phyloP scores from a whole-genome alignment of 805 yeast genomes.

The Candida adriatica region DNA sequence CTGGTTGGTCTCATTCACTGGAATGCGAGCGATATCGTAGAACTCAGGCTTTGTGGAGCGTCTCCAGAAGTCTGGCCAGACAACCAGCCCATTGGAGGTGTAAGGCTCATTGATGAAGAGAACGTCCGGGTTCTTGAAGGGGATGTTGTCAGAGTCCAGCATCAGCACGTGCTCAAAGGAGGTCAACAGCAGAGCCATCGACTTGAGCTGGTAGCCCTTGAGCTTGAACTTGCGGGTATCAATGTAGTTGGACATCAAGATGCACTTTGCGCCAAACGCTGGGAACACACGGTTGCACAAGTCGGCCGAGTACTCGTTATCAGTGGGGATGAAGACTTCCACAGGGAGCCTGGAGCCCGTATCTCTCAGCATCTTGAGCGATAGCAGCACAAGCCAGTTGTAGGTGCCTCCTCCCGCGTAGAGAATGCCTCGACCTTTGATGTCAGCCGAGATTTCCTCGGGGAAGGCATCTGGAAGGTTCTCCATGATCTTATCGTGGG shows the following conservation, averaged over 20 bases:
- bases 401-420: conserved; percentile 72
- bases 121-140: conserved; percentile 42
- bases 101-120: conserved; percentile 32
- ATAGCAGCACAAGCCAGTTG: conserved; percentile 53
- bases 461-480: conserved; percentile 37
- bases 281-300: conserved; percentile 65
- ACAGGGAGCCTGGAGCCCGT: conserved; percentile 67
- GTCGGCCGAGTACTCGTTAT: conserved; percentile 63
- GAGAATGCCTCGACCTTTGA: conserved; percentile 54
- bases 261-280: conserved; percentile 56
- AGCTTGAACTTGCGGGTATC: conserved; percentile 36
- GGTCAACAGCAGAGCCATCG: conserved; percentile 69
- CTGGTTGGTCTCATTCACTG: conserved; percentile 27
- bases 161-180: conserved; percentile 69
- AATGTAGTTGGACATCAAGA: conserved; percentile 41
- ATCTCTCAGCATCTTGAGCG: conserved; percentile 49
- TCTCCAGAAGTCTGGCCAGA: conserved; percentile 72
- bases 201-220: conserved; percentile 60
- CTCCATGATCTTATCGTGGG: conserved; percentile 18
- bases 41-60: conserved; percentile 56
- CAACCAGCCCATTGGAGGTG: conserved; percentile 35
- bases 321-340: conserved; percentile 72
- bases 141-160: conserved; percentile 70
- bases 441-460: conserved; percentile 25
- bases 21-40: conserved; percentile 47